A percentile compares a stretch with the other conserved stretches of the same genome.
phyloP scores from a whole-genome alignment of 768 basidiomycete genomes.

The Suillus variegatus region DNA sequence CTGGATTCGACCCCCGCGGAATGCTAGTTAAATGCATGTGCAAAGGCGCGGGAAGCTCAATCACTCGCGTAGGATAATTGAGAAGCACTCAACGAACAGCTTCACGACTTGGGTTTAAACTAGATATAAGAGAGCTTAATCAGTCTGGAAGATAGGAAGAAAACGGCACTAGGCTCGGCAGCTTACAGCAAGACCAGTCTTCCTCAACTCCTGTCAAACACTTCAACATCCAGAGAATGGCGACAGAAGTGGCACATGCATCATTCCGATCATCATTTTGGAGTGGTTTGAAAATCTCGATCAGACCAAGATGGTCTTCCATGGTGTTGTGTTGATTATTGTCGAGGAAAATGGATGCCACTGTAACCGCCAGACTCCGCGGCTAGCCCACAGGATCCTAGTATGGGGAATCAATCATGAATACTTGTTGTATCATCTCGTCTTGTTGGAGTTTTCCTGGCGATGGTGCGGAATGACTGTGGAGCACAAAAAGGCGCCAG shows the following conservation, averaged over 20 bases:
- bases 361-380: neutral
- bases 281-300: neutral
- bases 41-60: too few species aligned
- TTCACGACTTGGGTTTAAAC: too few species aligned
- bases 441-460: neutral
- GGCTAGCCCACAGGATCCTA: neutral
- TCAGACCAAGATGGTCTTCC: neutral
- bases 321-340: neutral
- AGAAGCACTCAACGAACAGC: too few species aligned
- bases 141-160: too few species aligned
- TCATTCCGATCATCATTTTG: neutral
- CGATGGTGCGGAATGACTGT: neutral
- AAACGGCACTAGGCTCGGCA: neutral
- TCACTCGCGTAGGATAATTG: too few species aligned
- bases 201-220: neutral
- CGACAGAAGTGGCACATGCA: neutral
- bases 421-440: too few species aligned
- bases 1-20: conserved; percentile 4
- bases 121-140: too few species aligned
- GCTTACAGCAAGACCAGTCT: neutral
- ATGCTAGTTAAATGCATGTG: neutral
- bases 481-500: neutral
- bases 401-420: neutral
- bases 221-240: neutral
- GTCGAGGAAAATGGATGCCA: neutral